Evolutionary conservation across 805 yeast genomes (phyloP), one percentile per base, ranked within the genome.

Genomic region (Blastobotrys peoriensis): DNA sequence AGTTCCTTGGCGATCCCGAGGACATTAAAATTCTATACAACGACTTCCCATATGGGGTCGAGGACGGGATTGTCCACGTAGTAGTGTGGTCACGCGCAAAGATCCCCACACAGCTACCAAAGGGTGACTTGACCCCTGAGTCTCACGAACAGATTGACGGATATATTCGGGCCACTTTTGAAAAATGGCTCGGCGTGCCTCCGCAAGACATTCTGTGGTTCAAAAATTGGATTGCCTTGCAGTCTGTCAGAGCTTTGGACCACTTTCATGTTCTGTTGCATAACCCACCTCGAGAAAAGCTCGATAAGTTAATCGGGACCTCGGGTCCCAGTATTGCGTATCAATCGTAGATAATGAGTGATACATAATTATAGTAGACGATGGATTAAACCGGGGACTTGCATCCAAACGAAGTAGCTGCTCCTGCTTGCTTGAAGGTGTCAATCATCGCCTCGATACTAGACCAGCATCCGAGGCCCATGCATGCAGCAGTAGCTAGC

Each of bases 41-140:
- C 55, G 79, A 75, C 54, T 78, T 75, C 58, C 80, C 81, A 1
- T 78, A 78, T 58, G 73, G 71, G 46, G 69, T 78, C 44, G 78
- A 67, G 33, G 49, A 55, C 3, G 71, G 70, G 33, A 69, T 78
- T 36, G 55, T 55, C 17, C 83, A 78, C 54, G 56, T 76, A 34
- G 78, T 81, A 33, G 74, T 78, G 15, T 78, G 83, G 83, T 62
- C 76, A 10, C 73, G 75, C 52, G 59, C 67, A 19, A 60, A 62
- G 5, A 69, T 76, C 10, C 70, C 73, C 5, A 55, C 57, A 10
- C 74, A 70, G 48, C 65, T 65, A 5, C 55, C 61, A 15, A 63
- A 68, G 33, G 77, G 78, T 3, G 75, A 72, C 47, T 59, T 73
- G 19, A 62, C 73, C 6, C 50, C 56, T 1, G 64, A 58, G 17